Conservation (phyloP, 176 grass and related monocot genomes). For the Bonia amplexicaulis region DNA sequence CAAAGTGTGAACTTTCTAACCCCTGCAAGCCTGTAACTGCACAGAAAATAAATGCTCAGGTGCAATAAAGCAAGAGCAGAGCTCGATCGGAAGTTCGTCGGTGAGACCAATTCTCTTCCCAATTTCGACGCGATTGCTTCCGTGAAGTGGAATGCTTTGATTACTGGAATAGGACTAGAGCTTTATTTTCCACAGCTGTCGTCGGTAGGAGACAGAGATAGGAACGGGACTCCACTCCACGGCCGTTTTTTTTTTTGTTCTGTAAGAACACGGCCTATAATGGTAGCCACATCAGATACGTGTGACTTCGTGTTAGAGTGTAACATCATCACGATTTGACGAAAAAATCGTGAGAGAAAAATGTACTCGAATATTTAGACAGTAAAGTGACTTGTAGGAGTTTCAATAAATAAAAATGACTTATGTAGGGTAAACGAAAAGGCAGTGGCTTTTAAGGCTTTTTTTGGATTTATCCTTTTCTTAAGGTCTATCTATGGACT, state of each 20-base stretch:
- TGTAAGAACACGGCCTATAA: background rate
- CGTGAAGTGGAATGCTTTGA: background rate
- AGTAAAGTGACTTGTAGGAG: background rate
- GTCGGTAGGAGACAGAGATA: background rate
- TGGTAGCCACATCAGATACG: background rate
- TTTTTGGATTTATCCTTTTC: no score
- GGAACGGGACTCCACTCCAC: background rate
- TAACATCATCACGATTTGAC: background rate
- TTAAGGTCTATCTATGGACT: no score
- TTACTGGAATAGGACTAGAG: background rate
- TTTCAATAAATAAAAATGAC: background rate
- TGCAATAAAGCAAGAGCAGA: background rate
- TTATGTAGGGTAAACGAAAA: background rate
- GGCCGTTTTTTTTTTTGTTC: background rate
- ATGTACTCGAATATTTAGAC: background rate
- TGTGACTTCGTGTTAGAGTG: background rate
- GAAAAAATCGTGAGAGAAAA: background rate
- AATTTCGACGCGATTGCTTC: background rate
- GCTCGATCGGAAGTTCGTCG: background rate
- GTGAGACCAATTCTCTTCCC: background rate
- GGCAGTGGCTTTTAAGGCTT: no score
- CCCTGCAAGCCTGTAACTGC: background rate
- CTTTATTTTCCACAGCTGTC: background rate
- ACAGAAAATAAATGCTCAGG: background rate
- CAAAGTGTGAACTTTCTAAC: background rate